phyloP scores from a whole-genome alignment of 2,329 filamentous ascomycete genomes.

The Paecilomyces variotii region DNA sequence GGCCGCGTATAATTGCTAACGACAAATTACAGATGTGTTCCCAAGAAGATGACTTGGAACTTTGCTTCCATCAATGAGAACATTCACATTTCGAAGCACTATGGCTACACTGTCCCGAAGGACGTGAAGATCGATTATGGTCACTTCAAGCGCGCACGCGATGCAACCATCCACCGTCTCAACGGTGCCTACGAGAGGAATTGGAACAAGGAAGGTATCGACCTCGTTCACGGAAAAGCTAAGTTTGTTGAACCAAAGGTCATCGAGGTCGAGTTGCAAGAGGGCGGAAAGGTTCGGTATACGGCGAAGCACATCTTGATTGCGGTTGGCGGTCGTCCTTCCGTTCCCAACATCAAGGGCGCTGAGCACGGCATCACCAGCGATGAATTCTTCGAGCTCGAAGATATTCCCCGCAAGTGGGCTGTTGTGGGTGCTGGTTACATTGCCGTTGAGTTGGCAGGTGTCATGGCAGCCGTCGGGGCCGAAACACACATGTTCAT shows the following conservation, averaged over 20 bases:
- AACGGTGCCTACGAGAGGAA: slow-evolving; percentile 44
- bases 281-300: slow-evolving; percentile 34
- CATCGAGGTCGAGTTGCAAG: slow-evolving; percentile 36
- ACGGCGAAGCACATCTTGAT: slow-evolving; percentile 42
- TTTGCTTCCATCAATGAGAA: slow-evolving; percentile 42
- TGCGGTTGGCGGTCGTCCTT: slow-evolving; percentile 41
- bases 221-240: slow-evolving; percentile 42
- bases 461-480: slow-evolving; percentile 42
- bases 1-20: neutral
- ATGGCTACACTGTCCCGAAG: slow-evolving; percentile 41
- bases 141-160: slow-evolving; percentile 41
- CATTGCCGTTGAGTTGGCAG: slow-evolving; percentile 45
- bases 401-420: slow-evolving; percentile 42
- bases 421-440: slow-evolving; percentile 46
- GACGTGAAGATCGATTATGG: slow-evolving; percentile 37
- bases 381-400: slow-evolving; percentile 45
- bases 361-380: slow-evolving; percentile 44
- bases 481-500: slow-evolving; percentile 46
- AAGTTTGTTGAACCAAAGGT: slow-evolving; percentile 38
- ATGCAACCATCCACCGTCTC: slow-evolving; percentile 37
- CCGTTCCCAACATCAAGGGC: slow-evolving; percentile 36
- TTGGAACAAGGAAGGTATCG: slow-evolving; percentile 43
- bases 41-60: slow-evolving; percentile 48
- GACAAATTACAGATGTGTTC: slow-evolving; percentile 36
- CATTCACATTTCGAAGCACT: slow-evolving; percentile 38